These are phyloP conservation scores for Cenchrus fungigraminus DNA, from an alignment of 176 grass and related monocot species.

Conservation along the genomic window DNA sequence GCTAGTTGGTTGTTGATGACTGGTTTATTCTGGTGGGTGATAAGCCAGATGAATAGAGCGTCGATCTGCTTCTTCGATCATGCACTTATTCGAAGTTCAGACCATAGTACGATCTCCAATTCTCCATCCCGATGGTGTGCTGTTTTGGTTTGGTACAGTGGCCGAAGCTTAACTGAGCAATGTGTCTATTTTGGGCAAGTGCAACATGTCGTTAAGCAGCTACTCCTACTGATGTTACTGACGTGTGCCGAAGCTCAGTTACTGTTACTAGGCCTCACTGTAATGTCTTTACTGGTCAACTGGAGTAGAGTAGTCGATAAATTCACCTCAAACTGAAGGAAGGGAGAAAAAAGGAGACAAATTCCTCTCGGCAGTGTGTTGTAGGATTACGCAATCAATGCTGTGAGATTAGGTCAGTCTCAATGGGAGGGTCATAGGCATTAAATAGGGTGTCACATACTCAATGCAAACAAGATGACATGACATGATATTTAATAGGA, in stretches of 20 bases:
- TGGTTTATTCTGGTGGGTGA: too few species aligned
- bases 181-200: not conserved
- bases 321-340: not conserved
- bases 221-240: not conserved
- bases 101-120: not conserved
- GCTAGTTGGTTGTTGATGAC: too few species aligned
- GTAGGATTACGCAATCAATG: slow-evolving; percentile 43
- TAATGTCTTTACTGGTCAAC: not conserved
- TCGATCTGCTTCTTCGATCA: too few species aligned
- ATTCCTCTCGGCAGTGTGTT: not conserved
- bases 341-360: not conserved
- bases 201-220: not conserved
- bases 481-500: too few species aligned
- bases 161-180: not conserved
- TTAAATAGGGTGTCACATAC: too few species aligned
- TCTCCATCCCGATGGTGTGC: not conserved
- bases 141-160: not conserved
- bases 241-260: not conserved
- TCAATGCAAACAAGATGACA: too few species aligned
- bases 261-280: not conserved
- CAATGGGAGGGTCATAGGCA: too few species aligned
- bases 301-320: not conserved
- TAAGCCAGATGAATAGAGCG: too few species aligned
- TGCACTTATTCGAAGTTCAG: not conserved
- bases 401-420: not conserved